Base-by-base conservation (phyloP, 306 rosid genomes). In the Gastrolobium villosum region DNA sequence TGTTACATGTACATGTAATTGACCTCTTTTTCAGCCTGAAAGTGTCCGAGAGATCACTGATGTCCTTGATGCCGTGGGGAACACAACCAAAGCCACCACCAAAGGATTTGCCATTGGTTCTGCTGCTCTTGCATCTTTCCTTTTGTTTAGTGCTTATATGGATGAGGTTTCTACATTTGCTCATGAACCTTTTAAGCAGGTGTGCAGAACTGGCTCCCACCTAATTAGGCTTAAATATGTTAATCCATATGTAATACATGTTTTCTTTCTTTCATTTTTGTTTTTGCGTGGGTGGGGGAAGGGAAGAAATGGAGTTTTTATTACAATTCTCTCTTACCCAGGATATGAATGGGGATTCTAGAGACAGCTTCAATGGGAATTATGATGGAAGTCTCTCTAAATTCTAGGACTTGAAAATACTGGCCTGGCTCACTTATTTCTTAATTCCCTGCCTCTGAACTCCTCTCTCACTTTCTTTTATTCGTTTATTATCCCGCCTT, bases 51-150 rank as follows among this genome's bases (percentile, higher is more conserved):
- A 95, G 89, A 93, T 95, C 88, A 95, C 99, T 7, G 99, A 95
- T 83, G 62, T 95, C 78, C 95, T 95, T 81, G 99, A 95, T 74
- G 99, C 98, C 2, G 99, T 95, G 55, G 98, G 98, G 67, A 95
- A 93, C 88, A 95, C 98, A 43, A 95, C 99, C 68, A 95, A 93
- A 91, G 99, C 99, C 35, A 93, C 99, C 69, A 95, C 98, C 65
- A 95, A 95, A 85, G 99, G 98, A 37, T 93, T 95, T 93, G 99
- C 99, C 71, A 95, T 95, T 77, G 98, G 99, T 86, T 95, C 98
- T 82, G 98, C 98, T 28, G 98, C 97, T 37, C 99, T 95, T 73
- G 99, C 99, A 72, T 95, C 98, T 69, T 95, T 95, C 88, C 98
- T 95, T 83, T 87, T 95, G 82, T 95, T 95, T 81, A 95, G 99